Evolutionary conservation across 768 basidiomycete species (phyloP).

Genomic region (Phylloporus arenicola): DNA sequence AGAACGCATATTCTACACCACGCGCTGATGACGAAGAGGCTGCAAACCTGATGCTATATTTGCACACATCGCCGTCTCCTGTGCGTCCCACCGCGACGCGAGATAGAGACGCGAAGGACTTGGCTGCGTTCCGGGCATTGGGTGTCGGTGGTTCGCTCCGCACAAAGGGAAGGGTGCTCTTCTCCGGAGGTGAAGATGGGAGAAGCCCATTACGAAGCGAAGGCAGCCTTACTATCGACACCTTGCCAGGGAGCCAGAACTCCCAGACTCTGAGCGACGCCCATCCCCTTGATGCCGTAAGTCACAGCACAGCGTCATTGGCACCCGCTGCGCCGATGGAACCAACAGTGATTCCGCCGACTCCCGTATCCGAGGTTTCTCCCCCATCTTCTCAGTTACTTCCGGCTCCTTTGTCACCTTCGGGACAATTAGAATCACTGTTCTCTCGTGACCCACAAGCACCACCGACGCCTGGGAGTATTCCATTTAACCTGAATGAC

Average conservation of each 20-base stretch:
- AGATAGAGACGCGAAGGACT: slow-evolving; percentile 44
- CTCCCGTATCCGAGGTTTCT: slow-evolving; percentile 25
- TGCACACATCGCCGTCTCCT: slow-evolving; percentile 82
- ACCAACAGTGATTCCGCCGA: slow-evolving; percentile 31
- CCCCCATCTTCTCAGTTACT: slow-evolving; percentile 22
- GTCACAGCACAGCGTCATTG: slow-evolving; percentile 13
- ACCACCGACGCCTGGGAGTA: slow-evolving; percentile 33
- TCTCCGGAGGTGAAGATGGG: slow-evolving; percentile 40
- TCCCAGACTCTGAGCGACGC: slow-evolving; percentile 20
- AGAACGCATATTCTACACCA: slow-evolving; percentile 42
- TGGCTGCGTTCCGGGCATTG: slow-evolving; percentile 52
- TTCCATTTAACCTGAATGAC: slow-evolving; percentile 60
- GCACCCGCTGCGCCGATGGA: slow-evolving; percentile 27
- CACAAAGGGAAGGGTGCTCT: slow-evolving; percentile 65
- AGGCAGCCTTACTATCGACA: slow-evolving; percentile 21
- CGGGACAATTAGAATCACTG: slow-evolving; percentile 18
- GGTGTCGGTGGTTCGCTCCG: slow-evolving; percentile 44
- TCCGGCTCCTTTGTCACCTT: slow-evolving; percentile 22
- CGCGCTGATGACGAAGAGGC: slow-evolving; percentile 70
- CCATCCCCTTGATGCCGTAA: slow-evolving; percentile 13
- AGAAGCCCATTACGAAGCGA: slow-evolving; percentile 27
- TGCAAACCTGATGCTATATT: slow-evolving; percentile 78
- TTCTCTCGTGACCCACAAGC: slow-evolving; percentile 26
- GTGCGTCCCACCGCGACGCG: slow-evolving; percentile 52
- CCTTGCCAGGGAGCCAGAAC: slow-evolving; percentile 23